A percentile compares a stretch with the other conserved stretches of the same genome.
Evolutionary conservation across 2,329 filamentous ascomycete genomes (phyloP).

Genomic region (Nigrospora osmanthi): DNA sequence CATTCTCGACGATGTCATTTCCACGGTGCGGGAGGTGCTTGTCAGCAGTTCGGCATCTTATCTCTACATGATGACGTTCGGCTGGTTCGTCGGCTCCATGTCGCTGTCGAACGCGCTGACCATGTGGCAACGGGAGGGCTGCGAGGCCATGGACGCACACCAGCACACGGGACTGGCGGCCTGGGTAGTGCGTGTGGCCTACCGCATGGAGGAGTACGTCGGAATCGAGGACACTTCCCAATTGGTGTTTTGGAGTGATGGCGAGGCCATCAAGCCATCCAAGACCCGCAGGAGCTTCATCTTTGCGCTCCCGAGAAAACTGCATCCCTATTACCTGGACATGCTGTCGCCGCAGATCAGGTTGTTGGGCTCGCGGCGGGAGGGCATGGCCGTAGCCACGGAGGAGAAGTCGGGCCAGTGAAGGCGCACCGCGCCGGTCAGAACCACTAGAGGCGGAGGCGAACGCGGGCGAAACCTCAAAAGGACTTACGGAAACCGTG

Average conservation of each 20-base stretch:
- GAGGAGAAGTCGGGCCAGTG: neutral
- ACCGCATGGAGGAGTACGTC: constrained; percentile 6
- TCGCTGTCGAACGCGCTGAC: constrained; percentile 12
- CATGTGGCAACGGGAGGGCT: constrained; percentile 11
- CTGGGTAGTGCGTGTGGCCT: constrained; percentile 3
- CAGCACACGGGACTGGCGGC: neutral
- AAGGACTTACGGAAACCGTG: too few species aligned
- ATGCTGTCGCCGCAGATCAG: constrained; percentile 4
- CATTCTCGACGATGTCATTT: neutral
- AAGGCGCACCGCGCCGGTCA: too few species aligned
- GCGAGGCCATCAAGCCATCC: neutral
- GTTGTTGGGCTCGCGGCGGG: neutral
- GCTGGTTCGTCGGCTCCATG: constrained; percentile 14
- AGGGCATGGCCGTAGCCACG: neutral
- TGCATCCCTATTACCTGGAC: constrained; percentile 4
- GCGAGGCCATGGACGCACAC: constrained; percentile 3
- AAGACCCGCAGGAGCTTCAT: neutral
- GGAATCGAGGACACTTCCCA: constrained; percentile 4
- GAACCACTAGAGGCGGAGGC: too few species aligned
- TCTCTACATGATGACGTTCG: constrained; percentile 10
- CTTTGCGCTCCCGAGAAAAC: constrained; percentile 6
- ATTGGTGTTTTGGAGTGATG: neutral
- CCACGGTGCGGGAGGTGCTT: neutral
- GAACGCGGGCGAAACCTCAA: too few species aligned
- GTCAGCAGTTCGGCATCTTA: constrained; percentile 6